Evolutionary conservation across 768 basidiomycete species (phyloP), one percentile per base, ranked within the genome.

Genomic region (Melanogaster broomeanus): DNA sequence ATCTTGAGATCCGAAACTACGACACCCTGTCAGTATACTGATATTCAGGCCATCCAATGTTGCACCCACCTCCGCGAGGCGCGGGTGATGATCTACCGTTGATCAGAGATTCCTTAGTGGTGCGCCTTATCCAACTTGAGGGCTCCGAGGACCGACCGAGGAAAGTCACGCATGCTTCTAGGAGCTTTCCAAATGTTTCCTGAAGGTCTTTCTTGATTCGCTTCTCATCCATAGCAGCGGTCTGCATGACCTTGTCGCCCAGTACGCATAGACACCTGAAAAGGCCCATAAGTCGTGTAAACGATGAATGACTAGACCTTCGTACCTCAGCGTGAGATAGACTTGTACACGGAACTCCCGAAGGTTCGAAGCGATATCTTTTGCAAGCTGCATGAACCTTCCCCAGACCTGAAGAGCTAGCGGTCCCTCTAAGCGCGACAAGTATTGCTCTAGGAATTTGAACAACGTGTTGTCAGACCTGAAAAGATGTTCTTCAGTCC

Each of bases 381-480:
- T 91, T 7, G 85, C 81, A 38, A 98, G 74, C 43, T 85, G 81
- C 55, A 91, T 73, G 61, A 86, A 87, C 18, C 90, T 81, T 38
- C 73, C 69, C 96, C 96, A 98, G 18, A 98, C 89, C 71, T 98
- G 97, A 11, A 94, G 77, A 3, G 92, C 95, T 31, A 97, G 73
- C 0, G 97, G 92, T 0, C 93, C 92, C 67, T 98, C 97, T 37
- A 98, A 69, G 10, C 86, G 82, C 16, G 72, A 72, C 25, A 98
- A 66, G 63, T 98, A 98, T 48, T 84, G 83, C 63, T 98, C 93
- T 41, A 98, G 74, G 66, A 98, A 98, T 27, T 78, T 81, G 76
- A 92, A 93, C n/a, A 93, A 62, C 15, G 78, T 76, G 4, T 72
- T 69, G 53, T 93, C 91, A 33, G 82, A 79, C 52, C 93, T 95